Evolutionary conservation across 345 rosid species (phyloP).

Genomic region (Lagerstroemia speciosa): DNA sequence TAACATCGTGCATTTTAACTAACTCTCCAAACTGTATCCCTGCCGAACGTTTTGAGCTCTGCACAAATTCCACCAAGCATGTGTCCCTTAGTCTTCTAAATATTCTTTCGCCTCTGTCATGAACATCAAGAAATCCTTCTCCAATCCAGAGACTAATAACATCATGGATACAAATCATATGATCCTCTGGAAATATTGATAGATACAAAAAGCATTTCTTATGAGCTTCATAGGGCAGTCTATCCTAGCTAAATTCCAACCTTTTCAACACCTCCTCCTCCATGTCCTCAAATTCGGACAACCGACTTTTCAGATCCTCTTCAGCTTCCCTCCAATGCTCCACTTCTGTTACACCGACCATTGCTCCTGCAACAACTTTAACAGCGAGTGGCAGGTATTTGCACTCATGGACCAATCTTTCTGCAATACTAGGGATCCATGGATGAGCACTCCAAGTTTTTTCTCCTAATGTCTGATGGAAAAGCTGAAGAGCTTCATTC

Average conservation of each 20-base stretch:
- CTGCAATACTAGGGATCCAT: constrained; percentile 1
- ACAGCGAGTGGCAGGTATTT: constrained; percentile 20
- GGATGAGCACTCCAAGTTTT: background rate
- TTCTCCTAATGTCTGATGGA: constrained; percentile 7
- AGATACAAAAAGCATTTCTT: constrained; percentile 15
- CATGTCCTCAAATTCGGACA: constrained; percentile 3
- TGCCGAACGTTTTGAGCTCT: too few species aligned
- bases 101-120: background rate
- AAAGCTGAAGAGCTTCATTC: constrained; percentile 7
- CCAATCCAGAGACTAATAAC: constrained; percentile 18
- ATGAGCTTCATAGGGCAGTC: constrained; percentile 2
- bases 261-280: constrained; percentile 1
- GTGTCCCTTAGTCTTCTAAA: constrained; percentile 14
- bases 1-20: constrained; percentile 20
- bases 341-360: constrained; percentile 6
- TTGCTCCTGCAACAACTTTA: constrained; percentile 11
- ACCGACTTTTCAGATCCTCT: background rate
- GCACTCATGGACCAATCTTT: constrained; percentile 1
- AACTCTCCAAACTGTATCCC: background rate
- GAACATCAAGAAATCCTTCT: constrained; percentile 10
- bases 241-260: constrained; percentile 18
- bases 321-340: constrained; percentile 9
- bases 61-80: constrained; percentile 12
- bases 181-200: constrained; percentile 14
- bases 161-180: background rate